Percentiles rank a stretch among this genome's conserved stretches.
phyloP scores from a whole-genome alignment of 495 filamentous ascomycete species.

The Penicillium atrosanguineum region DNA sequence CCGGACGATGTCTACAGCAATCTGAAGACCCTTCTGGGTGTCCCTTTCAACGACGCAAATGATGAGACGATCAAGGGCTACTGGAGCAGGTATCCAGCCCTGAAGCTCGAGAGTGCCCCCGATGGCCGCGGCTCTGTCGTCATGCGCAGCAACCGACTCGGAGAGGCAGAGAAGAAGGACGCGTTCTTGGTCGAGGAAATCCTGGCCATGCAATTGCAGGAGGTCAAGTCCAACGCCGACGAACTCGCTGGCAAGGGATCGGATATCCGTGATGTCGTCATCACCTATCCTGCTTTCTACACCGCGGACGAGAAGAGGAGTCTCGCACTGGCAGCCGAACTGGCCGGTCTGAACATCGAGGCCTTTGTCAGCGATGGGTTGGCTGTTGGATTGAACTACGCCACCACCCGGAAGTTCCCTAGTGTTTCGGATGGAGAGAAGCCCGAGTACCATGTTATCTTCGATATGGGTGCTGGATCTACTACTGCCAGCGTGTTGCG shows the following conservation, averaged over 20 bases:
- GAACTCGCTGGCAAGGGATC: slow-evolving; percentile 75
- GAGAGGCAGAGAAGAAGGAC: slow-evolving; percentile 58
- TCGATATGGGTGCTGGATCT: slow-evolving; percentile 98
- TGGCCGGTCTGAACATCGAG: slow-evolving; percentile 84
- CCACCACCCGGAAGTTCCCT: slow-evolving; percentile 85
- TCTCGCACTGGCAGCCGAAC: slow-evolving; percentile 73
- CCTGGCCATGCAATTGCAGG: slow-evolving; percentile 93
- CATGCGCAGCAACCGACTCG: slow-evolving; percentile 73
- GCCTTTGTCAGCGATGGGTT: slow-evolving; percentile 85
- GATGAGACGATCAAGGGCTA: slow-evolving; percentile 66
- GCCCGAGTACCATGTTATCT: slow-evolving; percentile 90
- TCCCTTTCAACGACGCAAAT: slow-evolving; percentile 52
- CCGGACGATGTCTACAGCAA: slow-evolving; percentile 93
- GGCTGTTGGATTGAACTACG: slow-evolving; percentile 93
- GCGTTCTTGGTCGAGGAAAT: slow-evolving; percentile 89
- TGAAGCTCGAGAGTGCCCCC: slow-evolving; percentile 41
- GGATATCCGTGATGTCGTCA: slow-evolving; percentile 72
- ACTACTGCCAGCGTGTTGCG: slow-evolving; percentile 89
- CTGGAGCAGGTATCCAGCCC: slow-evolving; percentile 65
- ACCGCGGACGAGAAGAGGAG: slow-evolving; percentile 83
- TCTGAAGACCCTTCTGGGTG: slow-evolving; percentile 80
- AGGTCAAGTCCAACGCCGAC: slow-evolving; percentile 83
- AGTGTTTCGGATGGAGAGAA: slow-evolving; percentile 78
- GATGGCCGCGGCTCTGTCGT: slow-evolving; percentile 66
- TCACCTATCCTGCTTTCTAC: slow-evolving; percentile 91